Evolutionary conservation across 805 yeast genomes (phyloP).

Genomic region (Kuraishia cidri): DNA sequence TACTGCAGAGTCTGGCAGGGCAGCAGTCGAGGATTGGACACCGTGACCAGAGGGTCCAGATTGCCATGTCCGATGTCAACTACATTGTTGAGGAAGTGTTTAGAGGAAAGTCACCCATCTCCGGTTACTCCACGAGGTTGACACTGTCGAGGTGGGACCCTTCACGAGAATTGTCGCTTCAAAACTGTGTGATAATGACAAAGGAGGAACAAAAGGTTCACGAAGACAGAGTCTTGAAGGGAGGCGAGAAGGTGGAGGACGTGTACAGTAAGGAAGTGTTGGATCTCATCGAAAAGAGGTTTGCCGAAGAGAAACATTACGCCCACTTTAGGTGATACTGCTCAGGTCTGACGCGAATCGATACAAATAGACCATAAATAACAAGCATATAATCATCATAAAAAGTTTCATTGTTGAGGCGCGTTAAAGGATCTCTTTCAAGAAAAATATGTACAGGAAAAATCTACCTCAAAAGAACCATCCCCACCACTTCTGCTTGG

Average conservation of each 20-base stretch:
- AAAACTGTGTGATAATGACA: conserved; percentile 82
- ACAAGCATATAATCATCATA: no score
- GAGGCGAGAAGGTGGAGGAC: conserved; percentile 51
- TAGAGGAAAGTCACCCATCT: conserved; percentile 85
- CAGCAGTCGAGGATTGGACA: conserved; percentile 77
- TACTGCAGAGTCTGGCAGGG: conserved; percentile 76
- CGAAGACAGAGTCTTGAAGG: conserved; percentile 65
- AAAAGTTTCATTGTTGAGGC: no score
- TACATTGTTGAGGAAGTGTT: conserved; percentile 87
- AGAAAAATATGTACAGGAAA: conserved; percentile 1
- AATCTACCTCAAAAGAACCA: conserved; percentile 40
- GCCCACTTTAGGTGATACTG: conserved; percentile 47
- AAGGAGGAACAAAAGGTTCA: conserved; percentile 79
- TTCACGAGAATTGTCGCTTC: conserved; percentile 47
- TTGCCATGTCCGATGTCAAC: conserved; percentile 62
- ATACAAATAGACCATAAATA: no score
- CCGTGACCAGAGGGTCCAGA: conserved; percentile 66
- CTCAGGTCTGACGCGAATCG: no score
- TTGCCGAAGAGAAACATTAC: conserved; percentile 69
- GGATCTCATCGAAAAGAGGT: conserved; percentile 49
- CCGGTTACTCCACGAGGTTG: conserved; percentile 73
- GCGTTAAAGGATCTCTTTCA: no score
- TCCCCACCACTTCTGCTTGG: conserved; percentile 46
- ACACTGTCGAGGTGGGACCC: conserved; percentile 86
- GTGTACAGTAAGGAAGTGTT: conserved; percentile 59